Evolutionary conservation across 768 basidiomycete genomes (phyloP).

Genomic region (Calocybe cyanea): DNA sequence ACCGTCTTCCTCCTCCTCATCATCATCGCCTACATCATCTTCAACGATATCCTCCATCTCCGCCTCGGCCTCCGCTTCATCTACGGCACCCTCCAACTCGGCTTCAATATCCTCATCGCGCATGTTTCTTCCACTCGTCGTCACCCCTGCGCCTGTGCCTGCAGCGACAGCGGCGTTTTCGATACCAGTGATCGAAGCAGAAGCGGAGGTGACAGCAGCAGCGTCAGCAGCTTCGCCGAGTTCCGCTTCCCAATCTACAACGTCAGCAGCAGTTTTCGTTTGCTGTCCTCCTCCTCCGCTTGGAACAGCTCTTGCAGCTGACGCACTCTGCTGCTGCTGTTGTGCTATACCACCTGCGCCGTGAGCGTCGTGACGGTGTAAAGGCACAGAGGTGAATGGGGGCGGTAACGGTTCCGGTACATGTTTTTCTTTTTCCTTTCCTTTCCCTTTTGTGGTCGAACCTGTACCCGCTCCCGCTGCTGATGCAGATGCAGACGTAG

Average conservation of each 20-base stretch:
- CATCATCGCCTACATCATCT: slow-evolving; percentile 23
- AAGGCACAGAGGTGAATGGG: slow-evolving; percentile 28
- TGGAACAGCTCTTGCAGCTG: slow-evolving; percentile 11
- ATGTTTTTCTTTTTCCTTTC: slow-evolving; percentile 38
- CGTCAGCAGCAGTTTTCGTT: slow-evolving; percentile 28
- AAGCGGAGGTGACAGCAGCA: too few relatives aligned
- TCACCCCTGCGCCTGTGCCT: slow-evolving; percentile 19
- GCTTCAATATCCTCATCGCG: slow-evolving; percentile 22
- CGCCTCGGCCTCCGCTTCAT: slow-evolving; percentile 36
- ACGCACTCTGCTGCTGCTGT: neutral
- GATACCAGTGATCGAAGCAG: too few relatives aligned
- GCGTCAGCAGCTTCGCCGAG: slow-evolving; percentile 23
- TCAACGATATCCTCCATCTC: slow-evolving; percentile 26
- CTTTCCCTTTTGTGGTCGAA: slow-evolving; percentile 20
- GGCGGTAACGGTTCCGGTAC: slow-evolving; percentile 18
- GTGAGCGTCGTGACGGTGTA: neutral
- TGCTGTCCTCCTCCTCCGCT: too few relatives aligned
- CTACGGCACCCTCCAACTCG: slow-evolving; percentile 30
- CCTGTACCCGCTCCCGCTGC: slow-evolving; percentile 11
- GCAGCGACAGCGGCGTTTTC: too few relatives aligned
- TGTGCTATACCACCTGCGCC: too few relatives aligned
- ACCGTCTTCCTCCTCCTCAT: slow-evolving; percentile 29
- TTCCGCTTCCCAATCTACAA: slow-evolving; percentile 25
- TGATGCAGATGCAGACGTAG: slow-evolving; percentile 18
- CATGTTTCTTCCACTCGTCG: slow-evolving; percentile 3